Base-by-base conservation (phyloP, 2,329 filamentous ascomycete species). In the Phialophora tarda region DNA sequence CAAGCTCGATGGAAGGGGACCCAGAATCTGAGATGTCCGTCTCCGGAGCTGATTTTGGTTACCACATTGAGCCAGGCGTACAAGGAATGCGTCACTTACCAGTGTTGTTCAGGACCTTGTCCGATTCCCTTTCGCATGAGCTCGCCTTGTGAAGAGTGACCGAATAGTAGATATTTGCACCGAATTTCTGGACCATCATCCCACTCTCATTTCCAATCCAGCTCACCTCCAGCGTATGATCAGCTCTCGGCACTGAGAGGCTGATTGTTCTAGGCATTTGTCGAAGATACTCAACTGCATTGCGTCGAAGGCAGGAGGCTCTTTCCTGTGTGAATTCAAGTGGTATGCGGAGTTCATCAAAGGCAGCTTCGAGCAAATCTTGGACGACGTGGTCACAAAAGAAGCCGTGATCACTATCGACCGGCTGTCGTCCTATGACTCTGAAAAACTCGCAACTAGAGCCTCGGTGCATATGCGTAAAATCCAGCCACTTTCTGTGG, bases 401-500 rank as follows among this genome's bases (percentile, higher is more conserved):
- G 54, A 70, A 70, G 21, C 38, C 62, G 14, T 59, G 38, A 44
- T 7, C 59, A n/a, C 34, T 26, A 24, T 53, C 21, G 1, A 12
- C 6, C 11, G 55, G 4, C 3, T 44, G 23, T 14, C 32, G 26
- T 50, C 47, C 53, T 10, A 50, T 28, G 24, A 63, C 38, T 58
- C 55, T 44, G 17, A 56, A 64, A 14, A 70, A 54, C 10, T 66
- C 58, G 30, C 66, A 70, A 24, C 8, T 21, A 5, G 55, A 50
- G 4, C 11, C 50, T 50, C 66, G 23, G 41, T 70, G 68, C 17
- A 70, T 51, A 23, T 32, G 50, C 8, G 59, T 1, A 48, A 74
- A 74, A 30, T 72, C 62, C 3, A 74, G 62, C 65, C 67, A 74
- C 56, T 74, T 75, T 5, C 73, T 69, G 50, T 76, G 70, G 12